phyloP scores from a whole-genome alignment of 2,329 filamentous ascomycete genomes.

The Colletotrichum incanum region DNA sequence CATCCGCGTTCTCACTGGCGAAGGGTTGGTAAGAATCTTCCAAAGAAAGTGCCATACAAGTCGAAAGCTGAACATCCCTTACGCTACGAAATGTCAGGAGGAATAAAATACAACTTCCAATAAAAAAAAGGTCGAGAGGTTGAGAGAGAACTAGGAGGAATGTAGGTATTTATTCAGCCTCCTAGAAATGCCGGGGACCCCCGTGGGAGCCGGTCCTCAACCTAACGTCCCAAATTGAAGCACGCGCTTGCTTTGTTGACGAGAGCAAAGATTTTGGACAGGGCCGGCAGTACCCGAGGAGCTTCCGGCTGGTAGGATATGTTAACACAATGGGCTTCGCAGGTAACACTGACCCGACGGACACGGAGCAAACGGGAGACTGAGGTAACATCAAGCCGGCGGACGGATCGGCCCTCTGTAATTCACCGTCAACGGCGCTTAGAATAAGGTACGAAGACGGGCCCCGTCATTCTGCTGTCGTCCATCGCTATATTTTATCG shows the following conservation, averaged over 20 bases:
- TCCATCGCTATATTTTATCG: background rate
- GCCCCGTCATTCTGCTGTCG: background rate
- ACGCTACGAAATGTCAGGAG: too few relatives aligned
- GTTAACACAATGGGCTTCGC: background rate
- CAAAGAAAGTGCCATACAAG: too few relatives aligned
- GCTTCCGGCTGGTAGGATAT: background rate
- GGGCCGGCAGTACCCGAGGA: background rate
- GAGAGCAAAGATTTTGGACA: background rate
- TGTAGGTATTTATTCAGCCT: too few relatives aligned
- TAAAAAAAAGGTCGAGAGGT: too few relatives aligned
- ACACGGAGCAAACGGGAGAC: background rate
- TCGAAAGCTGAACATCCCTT: too few relatives aligned
- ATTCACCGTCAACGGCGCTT: background rate
- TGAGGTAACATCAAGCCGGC: background rate
- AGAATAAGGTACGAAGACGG: background rate
- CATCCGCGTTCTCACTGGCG: too few relatives aligned
- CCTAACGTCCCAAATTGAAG: too few relatives aligned
- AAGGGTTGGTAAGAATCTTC: too few relatives aligned
- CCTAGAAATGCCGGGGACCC: too few relatives aligned
- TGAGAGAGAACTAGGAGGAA: too few relatives aligned
- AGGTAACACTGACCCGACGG: background rate
- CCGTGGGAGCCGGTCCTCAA: too few relatives aligned
- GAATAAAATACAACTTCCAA: too few relatives aligned
- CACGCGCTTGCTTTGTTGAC: constrained; percentile 43
- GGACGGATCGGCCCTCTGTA: background rate